Evolutionary conservation across 257 asterid genomes (phyloP), one percentile per base, ranked within the genome.

Genomic region (Scutellaria minor): DNA sequence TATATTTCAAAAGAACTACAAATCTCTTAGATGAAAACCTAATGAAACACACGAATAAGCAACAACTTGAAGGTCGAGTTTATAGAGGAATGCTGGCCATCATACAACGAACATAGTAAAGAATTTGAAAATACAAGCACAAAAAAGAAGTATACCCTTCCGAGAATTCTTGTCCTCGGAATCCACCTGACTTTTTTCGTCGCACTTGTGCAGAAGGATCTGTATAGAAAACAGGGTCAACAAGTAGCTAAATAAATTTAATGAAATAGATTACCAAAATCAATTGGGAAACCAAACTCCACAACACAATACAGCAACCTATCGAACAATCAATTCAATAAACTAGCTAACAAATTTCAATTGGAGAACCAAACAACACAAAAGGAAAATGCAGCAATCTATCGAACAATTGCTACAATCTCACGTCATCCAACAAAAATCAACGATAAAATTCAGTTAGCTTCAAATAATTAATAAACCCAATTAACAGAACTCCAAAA

Each of bases 141-240:
- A n/a, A 58, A 37, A 9, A 40, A n/a, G 2, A 54, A 74, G 14
- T 83, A 66, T 91, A 91, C 97, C 97, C 97, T 81, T 94, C 97
- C 3, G 97, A 85, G 67, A 88, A 91, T 79, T 78, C 93, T 80
- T 84, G 85, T 48, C 96, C 96, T 70, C 95, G 76, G 73, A 89
- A 91, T 56, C 95, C 97, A 80, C 95, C 95, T 4, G 87, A 76
- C 79, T 74, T 84, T 77, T 91, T 94, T 42, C 91, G 83, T 9
- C 84, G 86, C 45, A 87, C 66, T 74, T 76, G 89, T 54, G 86
- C 76, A 65, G 77, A 77, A 74, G 89, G 82, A 75, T 82, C 97
- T 91, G 87, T 79, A 66, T 12, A 40, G 13, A 39, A 60, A 52
- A 8, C 7, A 11, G 13, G 46, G 13, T 9, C 18, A 7, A 3